Evolutionary conservation across 345 rosid species (phyloP).

Genomic region (rapeseed (Brassica napus)): DNA sequence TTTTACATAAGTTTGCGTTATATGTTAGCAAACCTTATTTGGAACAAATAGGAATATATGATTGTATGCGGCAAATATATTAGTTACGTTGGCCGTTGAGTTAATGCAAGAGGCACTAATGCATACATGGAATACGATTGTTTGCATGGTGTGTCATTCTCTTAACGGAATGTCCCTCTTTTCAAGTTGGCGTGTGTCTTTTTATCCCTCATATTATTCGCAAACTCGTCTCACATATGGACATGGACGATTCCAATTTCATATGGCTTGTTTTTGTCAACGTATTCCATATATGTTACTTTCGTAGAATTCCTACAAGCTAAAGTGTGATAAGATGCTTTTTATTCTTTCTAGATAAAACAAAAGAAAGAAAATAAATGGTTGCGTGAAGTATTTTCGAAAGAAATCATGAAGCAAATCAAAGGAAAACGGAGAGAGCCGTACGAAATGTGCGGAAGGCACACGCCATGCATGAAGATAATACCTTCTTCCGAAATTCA

Average conservation of each 20-base stretch:
- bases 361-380: neutral
- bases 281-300: constrained; percentile 17
- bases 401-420: neutral
- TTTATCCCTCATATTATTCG: constrained; percentile 20
- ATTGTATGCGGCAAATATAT: neutral
- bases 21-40: neutral
- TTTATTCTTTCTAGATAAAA: neutral
- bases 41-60: neutral
- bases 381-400: constrained; percentile 25
- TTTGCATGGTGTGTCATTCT: neutral
- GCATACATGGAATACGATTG: constrained; percentile 11
- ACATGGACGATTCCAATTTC: neutral
- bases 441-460: constrained; percentile 30
- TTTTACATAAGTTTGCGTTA: neutral
- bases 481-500: constrained; percentile 16
- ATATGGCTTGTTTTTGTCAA: constrained; percentile 16
- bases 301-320: constrained; percentile 17
- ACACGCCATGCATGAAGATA: constrained; percentile 30
- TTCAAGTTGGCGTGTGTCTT: constrained; percentile 26
- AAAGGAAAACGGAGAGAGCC: constrained; percentile 22
- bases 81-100: constrained; percentile 18
- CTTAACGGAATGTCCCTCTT: constrained; percentile 12
- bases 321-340: constrained; percentile 1
- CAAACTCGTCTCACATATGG: neutral
- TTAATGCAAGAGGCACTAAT: constrained; percentile 24